Evolutionary conservation across 169 alveolate genomes (phyloP).

Genomic region (Plasmodium yoelii): DNA sequence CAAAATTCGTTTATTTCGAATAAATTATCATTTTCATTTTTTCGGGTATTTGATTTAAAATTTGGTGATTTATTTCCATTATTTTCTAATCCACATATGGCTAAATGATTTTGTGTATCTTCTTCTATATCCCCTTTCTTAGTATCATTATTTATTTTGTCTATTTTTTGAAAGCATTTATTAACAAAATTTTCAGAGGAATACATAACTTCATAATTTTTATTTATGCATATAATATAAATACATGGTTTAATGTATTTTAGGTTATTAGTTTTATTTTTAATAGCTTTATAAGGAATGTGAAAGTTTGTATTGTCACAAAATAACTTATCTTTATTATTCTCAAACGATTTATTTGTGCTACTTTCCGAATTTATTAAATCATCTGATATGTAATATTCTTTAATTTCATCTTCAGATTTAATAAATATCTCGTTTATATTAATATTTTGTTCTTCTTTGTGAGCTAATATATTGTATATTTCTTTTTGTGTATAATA

Average conservation of each 20-base stretch:
- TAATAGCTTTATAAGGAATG: conserved; percentile 29
- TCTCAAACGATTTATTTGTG: neutral
- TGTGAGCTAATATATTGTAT: conserved; percentile 41
- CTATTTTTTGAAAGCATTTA: conserved; percentile 33
- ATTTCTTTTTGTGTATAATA: conserved; percentile 71
- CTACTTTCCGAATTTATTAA: conserved; percentile 8
- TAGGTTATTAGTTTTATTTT: conserved; percentile 31
- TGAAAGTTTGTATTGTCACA: conserved; percentile 1
- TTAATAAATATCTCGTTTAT: neutral
- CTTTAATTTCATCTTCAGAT: conserved; percentile 16
- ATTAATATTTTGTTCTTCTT: conserved; percentile 6
- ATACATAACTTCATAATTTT: conserved; percentile 39
- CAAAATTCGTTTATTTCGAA: conserved; percentile 74
- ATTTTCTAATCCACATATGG: neutral
- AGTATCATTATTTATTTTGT: conserved; percentile 18
- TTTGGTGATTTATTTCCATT: neutral
- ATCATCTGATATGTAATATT: conserved; percentile 20
- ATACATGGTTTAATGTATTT: conserved; percentile 60
- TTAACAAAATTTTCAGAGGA: conserved; percentile 30
- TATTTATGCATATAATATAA: conserved; percentile 66
- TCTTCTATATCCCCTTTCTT: neutral
- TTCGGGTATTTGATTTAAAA: neutral
- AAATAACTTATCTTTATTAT: neutral
- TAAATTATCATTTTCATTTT: conserved; percentile 10
- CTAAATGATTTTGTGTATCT: conserved; percentile 4